phyloP scores from a whole-genome alignment of 768 basidiomycete species.

The Tremella fuciformis region DNA sequence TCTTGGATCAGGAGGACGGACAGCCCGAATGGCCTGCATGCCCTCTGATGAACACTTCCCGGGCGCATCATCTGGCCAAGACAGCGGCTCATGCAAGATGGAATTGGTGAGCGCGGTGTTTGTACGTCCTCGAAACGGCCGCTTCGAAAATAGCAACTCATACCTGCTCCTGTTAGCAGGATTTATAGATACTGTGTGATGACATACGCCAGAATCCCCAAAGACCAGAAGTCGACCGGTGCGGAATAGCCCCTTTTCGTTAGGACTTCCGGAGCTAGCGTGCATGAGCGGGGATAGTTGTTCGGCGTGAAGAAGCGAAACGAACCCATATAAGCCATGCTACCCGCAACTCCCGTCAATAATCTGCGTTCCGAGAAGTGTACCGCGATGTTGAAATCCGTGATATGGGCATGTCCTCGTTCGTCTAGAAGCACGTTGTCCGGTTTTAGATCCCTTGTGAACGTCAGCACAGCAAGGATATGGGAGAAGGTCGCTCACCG shows the following conservation, averaged over 20 bases:
- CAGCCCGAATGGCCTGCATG: constrained; percentile 73
- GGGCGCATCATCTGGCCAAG: constrained; percentile 87
- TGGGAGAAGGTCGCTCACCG: constrained; percentile 60
- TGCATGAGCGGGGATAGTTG: constrained; percentile 11
- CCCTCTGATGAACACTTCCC: constrained; percentile 72
- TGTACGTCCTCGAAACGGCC: constrained; percentile 89
- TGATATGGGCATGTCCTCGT: constrained; percentile 91
- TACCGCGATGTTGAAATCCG: constrained; percentile 98
- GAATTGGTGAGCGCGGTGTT: constrained; percentile 89
- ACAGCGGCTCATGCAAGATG: constrained; percentile 79
- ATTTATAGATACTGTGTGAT: not conserved
- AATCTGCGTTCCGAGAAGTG: constrained; percentile 86
- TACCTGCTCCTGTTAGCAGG: constrained; percentile 49
- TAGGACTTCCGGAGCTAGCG: constrained; percentile 78
- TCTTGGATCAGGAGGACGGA: constrained; percentile 55
- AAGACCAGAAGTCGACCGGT: constrained; percentile 95
- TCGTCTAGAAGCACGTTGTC: constrained; percentile 94
- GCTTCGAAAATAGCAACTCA: constrained; percentile 84
- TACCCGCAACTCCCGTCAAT: constrained; percentile 91
- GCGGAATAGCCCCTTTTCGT: constrained; percentile 90
- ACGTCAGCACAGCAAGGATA: constrained; percentile 17
- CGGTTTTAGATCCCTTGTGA: constrained; percentile 82
- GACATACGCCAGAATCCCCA: constrained; percentile 76
- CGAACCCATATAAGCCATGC: constrained; percentile 98
- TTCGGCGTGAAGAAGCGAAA: constrained; percentile 5